Conservation (phyloP, 2,329 filamentous ascomycete genomes). For the Zalaria obscura region DNA sequence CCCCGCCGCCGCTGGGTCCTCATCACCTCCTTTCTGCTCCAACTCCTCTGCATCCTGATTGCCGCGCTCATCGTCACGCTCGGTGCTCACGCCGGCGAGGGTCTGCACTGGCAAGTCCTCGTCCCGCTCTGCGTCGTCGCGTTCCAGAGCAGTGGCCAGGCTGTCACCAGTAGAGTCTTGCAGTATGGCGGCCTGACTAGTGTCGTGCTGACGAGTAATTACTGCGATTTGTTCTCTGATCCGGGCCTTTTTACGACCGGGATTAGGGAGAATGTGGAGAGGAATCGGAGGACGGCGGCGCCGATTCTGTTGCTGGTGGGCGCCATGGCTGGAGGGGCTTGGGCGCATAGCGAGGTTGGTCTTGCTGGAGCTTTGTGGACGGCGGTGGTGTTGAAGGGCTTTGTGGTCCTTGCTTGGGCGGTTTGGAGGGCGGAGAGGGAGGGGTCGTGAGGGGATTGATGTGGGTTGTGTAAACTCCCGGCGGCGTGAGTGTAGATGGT, state of each 20-base stretch:
- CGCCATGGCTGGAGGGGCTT: conserved; percentile 39
- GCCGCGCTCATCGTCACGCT: conserved; percentile 28
- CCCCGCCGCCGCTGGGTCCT: conserved; percentile 53
- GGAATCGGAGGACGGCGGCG: conserved; percentile 38
- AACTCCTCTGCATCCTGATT: conserved; percentile 25
- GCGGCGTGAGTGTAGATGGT: background rate
- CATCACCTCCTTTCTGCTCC: conserved; percentile 27
- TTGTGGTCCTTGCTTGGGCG: conserved; percentile 24
- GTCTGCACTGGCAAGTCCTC: conserved; percentile 35
- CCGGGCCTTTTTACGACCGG: conserved; percentile 30
- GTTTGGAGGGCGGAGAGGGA: conserved; percentile 24
- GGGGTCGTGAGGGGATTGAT: background rate
- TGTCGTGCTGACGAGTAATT: conserved; percentile 68
- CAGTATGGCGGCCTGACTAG: conserved; percentile 59
- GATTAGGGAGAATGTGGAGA: conserved; percentile 31
- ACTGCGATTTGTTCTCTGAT: conserved; percentile 67
- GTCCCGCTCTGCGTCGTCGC: conserved; percentile 56
- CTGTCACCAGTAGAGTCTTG: conserved; percentile 57
- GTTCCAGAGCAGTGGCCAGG: conserved; percentile 67
- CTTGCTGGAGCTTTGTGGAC: conserved; percentile 38
- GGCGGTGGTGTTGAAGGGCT: conserved; percentile 24
- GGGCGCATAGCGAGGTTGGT: conserved; percentile 37
- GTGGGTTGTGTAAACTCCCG: background rate
- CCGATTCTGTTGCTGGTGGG: conserved; percentile 39
- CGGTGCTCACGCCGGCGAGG: conserved; percentile 18